A percentile compares a stretch with the other conserved stretches of the same genome.
phyloP scores from a whole-genome alignment of 2,329 filamentous ascomycete species.

The Trichoderma koningiopsis region DNA sequence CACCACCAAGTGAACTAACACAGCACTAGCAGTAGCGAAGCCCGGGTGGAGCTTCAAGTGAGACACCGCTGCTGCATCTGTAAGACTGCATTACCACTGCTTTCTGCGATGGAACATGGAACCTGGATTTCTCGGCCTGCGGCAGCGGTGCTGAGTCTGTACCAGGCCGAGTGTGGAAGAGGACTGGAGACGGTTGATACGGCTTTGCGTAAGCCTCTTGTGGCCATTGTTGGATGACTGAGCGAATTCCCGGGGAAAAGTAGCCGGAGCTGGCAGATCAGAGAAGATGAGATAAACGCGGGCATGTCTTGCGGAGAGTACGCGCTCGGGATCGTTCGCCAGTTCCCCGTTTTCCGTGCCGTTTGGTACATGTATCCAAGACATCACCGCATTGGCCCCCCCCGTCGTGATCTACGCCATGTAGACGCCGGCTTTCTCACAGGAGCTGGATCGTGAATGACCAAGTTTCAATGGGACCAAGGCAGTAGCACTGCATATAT shows the following conservation, averaged over 20 bases:
- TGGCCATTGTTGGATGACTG: neutral
- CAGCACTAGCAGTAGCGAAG: neutral
- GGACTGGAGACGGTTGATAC: neutral
- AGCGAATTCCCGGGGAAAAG: neutral
- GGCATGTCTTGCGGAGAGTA: neutral
- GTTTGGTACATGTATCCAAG: neutral
- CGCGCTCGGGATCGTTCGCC: neutral
- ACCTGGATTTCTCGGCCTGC: neutral
- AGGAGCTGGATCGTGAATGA: neutral
- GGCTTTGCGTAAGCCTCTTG: neutral
- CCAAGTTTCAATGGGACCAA: no score
- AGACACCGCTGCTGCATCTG: neutral
- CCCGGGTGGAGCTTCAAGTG: neutral
- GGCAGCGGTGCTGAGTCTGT: neutral
- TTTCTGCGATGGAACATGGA: neutral
- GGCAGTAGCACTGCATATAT: neutral
- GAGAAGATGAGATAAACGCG: neutral
- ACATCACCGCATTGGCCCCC: neutral
- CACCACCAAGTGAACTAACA: neutral
- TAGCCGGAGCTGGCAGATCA: neutral
- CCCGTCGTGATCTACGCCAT: neutral
- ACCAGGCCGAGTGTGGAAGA: neutral
- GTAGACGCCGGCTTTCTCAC: neutral
- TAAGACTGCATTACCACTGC: neutral
- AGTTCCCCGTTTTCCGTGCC: neutral